These are phyloP conservation scores for Pseudogymnoascus sp. DNA, from an alignment of 2,329 filamentous ascomycete genomes.

Conservation along the genomic window DNA sequence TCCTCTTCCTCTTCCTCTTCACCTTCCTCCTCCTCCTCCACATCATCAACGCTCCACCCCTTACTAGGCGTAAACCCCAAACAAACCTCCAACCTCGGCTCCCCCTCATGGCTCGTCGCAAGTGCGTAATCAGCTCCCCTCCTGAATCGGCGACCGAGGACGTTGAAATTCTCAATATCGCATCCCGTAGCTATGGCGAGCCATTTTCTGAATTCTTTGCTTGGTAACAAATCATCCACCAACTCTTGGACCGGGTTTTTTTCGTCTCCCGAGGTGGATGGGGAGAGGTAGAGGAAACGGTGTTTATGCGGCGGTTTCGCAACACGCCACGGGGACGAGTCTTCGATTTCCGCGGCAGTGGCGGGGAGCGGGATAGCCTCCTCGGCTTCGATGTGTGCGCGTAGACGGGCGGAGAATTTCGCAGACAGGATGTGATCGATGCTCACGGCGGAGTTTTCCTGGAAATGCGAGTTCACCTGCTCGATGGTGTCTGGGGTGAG, in stretches of 20 bases:
- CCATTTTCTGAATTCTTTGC: constrained; percentile 81
- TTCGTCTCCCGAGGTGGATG: constrained; percentile 25
- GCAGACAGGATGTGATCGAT: constrained; percentile 69
- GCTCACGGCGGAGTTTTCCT: constrained; percentile 74
- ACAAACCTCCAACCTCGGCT: constrained; percentile 77
- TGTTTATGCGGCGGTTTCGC: constrained; percentile 92
- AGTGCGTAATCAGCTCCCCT: constrained; percentile 85
- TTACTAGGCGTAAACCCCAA: constrained; percentile 75
- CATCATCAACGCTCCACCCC: constrained; percentile 72
- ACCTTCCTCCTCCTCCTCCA: constrained; percentile 40
- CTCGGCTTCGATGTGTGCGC: constrained; percentile 58
- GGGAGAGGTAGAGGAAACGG: constrained; percentile 68
- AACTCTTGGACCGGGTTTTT: constrained; percentile 64
- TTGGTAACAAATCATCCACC: constrained; percentile 74
- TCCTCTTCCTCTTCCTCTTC: constrained; percentile 29
- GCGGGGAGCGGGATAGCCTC: constrained; percentile 42
- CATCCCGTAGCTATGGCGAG: constrained; percentile 73
- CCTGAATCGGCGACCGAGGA: constrained; percentile 81
- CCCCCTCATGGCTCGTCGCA: constrained; percentile 71
- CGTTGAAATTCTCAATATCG: constrained; percentile 61
- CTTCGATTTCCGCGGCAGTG: constrained; percentile 47
- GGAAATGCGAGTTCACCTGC: constrained; percentile 70
- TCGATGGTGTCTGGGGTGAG: constrained; percentile 86
- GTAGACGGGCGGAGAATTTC: constrained; percentile 67
- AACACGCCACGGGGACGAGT: constrained; percentile 55